Conservation (phyloP, 805 yeast species). For the Hyphopichia homilentoma region DNA sequence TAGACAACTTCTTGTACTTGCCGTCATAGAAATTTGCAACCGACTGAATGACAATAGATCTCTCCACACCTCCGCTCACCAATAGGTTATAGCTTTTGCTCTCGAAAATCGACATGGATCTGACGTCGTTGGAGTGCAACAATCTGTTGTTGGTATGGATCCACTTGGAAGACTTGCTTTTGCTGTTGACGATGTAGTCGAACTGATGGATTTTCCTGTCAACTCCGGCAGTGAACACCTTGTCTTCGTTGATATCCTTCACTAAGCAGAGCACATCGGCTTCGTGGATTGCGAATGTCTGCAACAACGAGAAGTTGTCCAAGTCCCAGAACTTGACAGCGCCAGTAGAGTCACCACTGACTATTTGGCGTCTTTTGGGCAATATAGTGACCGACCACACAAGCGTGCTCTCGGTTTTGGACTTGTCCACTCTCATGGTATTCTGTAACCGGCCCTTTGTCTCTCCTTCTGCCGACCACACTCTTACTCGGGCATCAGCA, state of each 20-base stretch:
- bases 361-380: conserved; percentile 65
- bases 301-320: conserved; percentile 68
- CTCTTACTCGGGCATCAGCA: conserved; percentile 87
- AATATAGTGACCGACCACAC: conserved; percentile 83
- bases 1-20: conserved; percentile 64
- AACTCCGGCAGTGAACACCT: conserved; percentile 84
- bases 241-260: conserved; percentile 54
- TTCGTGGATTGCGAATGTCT: conserved; percentile 79
- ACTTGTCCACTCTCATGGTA: conserved; percentile 89
- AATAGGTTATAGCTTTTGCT: conserved; percentile 64
- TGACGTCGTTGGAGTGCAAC: conserved; percentile 81
- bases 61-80: conserved; percentile 82
- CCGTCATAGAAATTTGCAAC: conserved; percentile 67
- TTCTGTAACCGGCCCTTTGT: conserved; percentile 66
- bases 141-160: conserved; percentile 69
- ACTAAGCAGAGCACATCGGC: conserved; percentile 84
- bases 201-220: conserved; percentile 87
- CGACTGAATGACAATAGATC: conserved; percentile 63
- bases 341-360: conserved; percentile 97
- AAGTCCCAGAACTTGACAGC: conserved; percentile 91
- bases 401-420: conserved; percentile 78
- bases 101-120: conserved; percentile 70
- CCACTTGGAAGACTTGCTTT: conserved; percentile 53
- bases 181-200: conserved; percentile 37
- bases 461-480: conserved; percentile 58